Base-by-base conservation (phyloP, 1,284 basidiomycete genomes). In the Phaffia rhodozyma region DNA sequence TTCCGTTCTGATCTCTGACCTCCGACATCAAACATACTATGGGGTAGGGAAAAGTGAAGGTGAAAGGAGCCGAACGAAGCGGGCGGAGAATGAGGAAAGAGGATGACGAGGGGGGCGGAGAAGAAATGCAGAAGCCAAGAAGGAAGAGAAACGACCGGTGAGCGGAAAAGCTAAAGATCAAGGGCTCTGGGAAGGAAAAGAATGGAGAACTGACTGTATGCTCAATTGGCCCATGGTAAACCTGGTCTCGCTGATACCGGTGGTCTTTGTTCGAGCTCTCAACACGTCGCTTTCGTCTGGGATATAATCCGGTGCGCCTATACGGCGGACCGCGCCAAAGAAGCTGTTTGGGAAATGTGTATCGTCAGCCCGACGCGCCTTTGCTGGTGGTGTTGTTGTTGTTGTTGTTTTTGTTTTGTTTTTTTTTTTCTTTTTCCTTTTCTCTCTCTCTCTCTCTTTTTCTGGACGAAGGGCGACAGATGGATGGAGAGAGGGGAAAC, bases 1-100 rank as follows among this genome's bases (percentile, higher is more conserved):
- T 92, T 93, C 27, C 92, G 81, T 74, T 97, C 91, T 2, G 88
- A 91, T 21, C 91, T 83, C 74, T 96, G 92, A 0, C 91, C 91
- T 43, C 91, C 89, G 9, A 96, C 89, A 74, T 94, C 91, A 71
- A 94, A 91, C 86, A 94, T 91, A 74, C 68, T 69, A n/a, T n/a
- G n/a, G n/a, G n/a, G n/a, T n/a, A n/a, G 62, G 48, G 29, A n/a
- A 23, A 34, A 6, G 54, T 29, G 27, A 52, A 32, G 52, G 47
- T 25, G 50, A 43, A 43, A 20, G 34, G 27, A 18, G 34, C 38
- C n/a, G n/a, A n/a, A n/a, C n/a, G n/a, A n/a, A n/a, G n/a, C n/a
- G n/a, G n/a, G n/a, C n/a, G n/a, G n/a, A 34, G 21, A 11, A 52
- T 48, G 53, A n/a, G 27, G 23, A 47, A 34, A 43, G 13, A 34